Evolutionary conservation across 495 filamentous ascomycete genomes (phyloP).

Genomic region (Penicillium lagena): DNA sequence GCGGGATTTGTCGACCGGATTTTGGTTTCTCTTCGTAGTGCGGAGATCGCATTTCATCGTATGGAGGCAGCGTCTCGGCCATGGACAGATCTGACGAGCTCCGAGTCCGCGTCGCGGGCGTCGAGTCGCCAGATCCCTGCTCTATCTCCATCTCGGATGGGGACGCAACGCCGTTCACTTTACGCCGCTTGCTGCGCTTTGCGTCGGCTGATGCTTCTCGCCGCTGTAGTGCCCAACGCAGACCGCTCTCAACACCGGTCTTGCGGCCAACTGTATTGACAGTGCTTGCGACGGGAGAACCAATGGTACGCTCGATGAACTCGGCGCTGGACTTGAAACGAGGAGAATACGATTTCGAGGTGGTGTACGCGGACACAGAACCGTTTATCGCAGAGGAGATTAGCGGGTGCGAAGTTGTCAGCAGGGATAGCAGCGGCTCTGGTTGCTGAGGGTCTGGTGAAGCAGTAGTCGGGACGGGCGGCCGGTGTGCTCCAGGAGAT

Average conservation of each 20-base stretch:
- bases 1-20: conserved; percentile 20
- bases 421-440: conserved; percentile 72
- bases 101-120: conserved; percentile 13
- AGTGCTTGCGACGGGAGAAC: conserved; percentile 71
- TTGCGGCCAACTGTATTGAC: conserved; percentile 73
- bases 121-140: conserved; percentile 13
- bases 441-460: conserved; percentile 29
- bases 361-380: conserved; percentile 73
- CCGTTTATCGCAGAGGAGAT: conserved; percentile 74
- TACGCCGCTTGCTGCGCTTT: conserved; percentile 49
- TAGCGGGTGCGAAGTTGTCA: conserved; percentile 73
- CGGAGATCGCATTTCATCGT: conserved; percentile 68
- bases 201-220: conserved; percentile 31
- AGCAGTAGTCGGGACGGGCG: conserved; percentile 10
- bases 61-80: conserved; percentile 68
- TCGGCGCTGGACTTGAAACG: conserved; percentile 77
- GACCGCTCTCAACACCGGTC: conserved; percentile 75
- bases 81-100: conserved; percentile 44
- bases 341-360: conserved; percentile 80
- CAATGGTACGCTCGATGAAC: conserved; percentile 77
- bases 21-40: conserved; percentile 51
- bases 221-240: conserved; percentile 67
- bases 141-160: conserved; percentile 34
- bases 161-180: conserved; percentile 39
- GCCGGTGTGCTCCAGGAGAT: conserved; percentile 25